Base-by-base conservation (phyloP, 306 rosid species). In the Trifolium fragiferum region DNA sequence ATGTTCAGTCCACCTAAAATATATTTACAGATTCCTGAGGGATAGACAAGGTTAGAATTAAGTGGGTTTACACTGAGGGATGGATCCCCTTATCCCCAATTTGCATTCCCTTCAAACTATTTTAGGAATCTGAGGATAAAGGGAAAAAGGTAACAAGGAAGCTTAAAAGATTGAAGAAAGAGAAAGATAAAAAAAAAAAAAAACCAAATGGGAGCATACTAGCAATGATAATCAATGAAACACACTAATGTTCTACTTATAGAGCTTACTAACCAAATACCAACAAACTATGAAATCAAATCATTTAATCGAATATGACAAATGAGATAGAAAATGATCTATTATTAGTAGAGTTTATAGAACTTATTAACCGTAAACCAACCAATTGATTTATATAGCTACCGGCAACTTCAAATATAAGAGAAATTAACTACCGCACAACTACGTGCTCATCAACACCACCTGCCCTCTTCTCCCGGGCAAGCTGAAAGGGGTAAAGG, bases 1-100 rank as follows among this genome's bases (percentile, higher is more conserved):
- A 32, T 18, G 25, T 30, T n/a, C 59, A 40, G 25, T 43, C 37
- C 59, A 40, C 75, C 41, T 68, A 68, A 67, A 76, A 66, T 30
- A 75, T 25, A 25, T 53, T 18, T 30, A 54, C 23, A 41, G 23
- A 76, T 18, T 25, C 47, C 23, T 6, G 13, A 66, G 67, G 37
- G 59, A 40, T 21, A 50, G 41, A 46, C 30, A 61, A 18, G 78
- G 37, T 62, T 61, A 44, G 30, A 58, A 59, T 43, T 46, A 47
- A 30, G 16, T 32, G 16, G 43, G 7, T 33, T 33, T 33, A 1
- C 49, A 20, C 32, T 60, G 16, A 23, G 69, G 44, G 35, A 27
- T 60, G 20, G 18, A 60, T 60, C 32, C 60, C 33, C 35, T 59
- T 21, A 41, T 37, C 44, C 54, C 20, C 41, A 75, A 35, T 75